Evolutionary conservation across 495 filamentous ascomycete genomes (phyloP).

Genomic region (Hyaloscypha hepaticicola): DNA sequence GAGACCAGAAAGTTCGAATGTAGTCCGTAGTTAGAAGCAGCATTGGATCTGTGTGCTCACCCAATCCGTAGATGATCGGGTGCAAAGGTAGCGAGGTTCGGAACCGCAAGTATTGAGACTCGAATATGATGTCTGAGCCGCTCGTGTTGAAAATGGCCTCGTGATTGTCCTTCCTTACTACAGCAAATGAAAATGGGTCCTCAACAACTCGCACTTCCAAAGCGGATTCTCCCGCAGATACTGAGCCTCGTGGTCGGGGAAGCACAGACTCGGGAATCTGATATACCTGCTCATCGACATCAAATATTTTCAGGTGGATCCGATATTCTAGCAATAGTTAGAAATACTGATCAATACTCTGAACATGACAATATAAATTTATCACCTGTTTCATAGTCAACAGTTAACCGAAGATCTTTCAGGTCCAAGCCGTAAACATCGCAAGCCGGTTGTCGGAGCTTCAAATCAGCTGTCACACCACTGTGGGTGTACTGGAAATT

Average conservation of each 20-base stretch:
- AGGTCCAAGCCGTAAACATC: slow-evolving; percentile 70
- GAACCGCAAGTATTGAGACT: slow-evolving; percentile 72
- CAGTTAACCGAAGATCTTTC: slow-evolving; percentile 59
- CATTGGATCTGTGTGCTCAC: slow-evolving; percentile 74
- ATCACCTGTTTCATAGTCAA: slow-evolving; percentile 73
- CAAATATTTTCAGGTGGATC: slow-evolving; percentile 79
- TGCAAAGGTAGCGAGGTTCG: slow-evolving; percentile 63
- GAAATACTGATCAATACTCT: not conserved
- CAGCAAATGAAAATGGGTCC: slow-evolving; percentile 71
- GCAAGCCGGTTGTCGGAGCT: slow-evolving; percentile 62
- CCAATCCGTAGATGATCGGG: slow-evolving; percentile 75
- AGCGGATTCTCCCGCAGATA: slow-evolving; percentile 35
- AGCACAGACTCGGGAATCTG: slow-evolving; percentile 74
- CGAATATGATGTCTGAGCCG: slow-evolving; percentile 66
- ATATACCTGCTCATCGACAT: slow-evolving; percentile 69
- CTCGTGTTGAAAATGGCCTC: slow-evolving; percentile 77
- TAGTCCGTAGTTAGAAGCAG: slow-evolving; percentile 69
- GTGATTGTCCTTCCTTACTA: slow-evolving; percentile 55
- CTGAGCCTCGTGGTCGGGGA: slow-evolving; percentile 49
- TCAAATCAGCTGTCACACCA: slow-evolving; percentile 61
- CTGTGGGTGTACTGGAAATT: slow-evolving; percentile 54
- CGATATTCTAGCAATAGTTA: slow-evolving; percentile 37
- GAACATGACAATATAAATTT: slow-evolving; percentile 14
- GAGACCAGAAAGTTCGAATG: slow-evolving; percentile 74
- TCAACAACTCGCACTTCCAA: slow-evolving; percentile 63